A percentile compares a stretch with the other conserved stretches of the same genome.
Conservation (phyloP, 2,329 filamentous ascomycete species). For the Scortechinia acanthostroma region DNA sequence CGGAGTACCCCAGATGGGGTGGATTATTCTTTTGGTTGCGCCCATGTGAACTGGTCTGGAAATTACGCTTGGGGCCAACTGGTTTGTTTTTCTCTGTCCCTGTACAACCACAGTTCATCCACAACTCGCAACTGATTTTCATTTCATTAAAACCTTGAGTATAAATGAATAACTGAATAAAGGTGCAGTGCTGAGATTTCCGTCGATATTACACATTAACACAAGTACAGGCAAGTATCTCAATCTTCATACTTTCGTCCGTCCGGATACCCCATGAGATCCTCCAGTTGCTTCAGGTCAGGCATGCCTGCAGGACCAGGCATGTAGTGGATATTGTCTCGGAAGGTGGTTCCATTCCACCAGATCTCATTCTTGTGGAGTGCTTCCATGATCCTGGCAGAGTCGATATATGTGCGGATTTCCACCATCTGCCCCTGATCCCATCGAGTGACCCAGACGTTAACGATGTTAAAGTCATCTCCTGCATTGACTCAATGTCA, state of each 20-base stretch:
- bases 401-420: conserved; percentile 19
- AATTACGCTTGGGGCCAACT: too few species aligned
- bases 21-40: too few species aligned
- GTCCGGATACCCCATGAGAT: background rate
- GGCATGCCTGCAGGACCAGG: conserved; percentile 20
- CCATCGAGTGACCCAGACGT: conserved; percentile 22
- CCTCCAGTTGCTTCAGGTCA: conserved; percentile 9
- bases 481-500: conserved; percentile 10
- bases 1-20: too few species aligned
- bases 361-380: conserved; percentile 16
- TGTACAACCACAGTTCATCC: too few species aligned
- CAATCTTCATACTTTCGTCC: background rate
- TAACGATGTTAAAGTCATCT: conserved; percentile 17
- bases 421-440: conserved; percentile 18
- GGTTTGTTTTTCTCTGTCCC: too few species aligned
- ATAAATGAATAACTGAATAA: too few species aligned
- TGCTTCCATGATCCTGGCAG: conserved; percentile 14
- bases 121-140: too few species aligned
- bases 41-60: too few species aligned
- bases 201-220: too few species aligned
- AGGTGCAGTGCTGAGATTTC: too few species aligned
- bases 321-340: conserved; percentile 17
- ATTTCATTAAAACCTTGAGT: too few species aligned
- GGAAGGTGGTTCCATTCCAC: conserved; percentile 17
- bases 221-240: too few species aligned